phyloP scores from a whole-genome alignment of 2,329 filamentous ascomycete genomes.

The Nemania sp. region DNA sequence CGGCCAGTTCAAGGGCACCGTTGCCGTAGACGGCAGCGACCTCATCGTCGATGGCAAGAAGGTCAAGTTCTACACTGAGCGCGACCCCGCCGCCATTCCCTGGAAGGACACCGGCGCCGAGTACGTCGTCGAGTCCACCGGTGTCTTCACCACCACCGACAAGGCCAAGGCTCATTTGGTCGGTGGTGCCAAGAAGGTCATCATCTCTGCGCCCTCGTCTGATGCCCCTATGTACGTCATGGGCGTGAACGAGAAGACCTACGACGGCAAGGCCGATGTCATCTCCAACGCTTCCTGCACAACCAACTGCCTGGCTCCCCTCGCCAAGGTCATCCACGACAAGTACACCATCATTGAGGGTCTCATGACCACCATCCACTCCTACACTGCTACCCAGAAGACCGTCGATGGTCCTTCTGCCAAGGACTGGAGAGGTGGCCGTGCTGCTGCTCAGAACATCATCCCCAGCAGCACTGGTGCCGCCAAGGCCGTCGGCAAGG shows the following conservation, averaged over 20 bases:
- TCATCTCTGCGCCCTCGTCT: slow-evolving; percentile 88
- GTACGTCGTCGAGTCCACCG: slow-evolving; percentile 97
- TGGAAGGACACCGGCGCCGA: slow-evolving; percentile 86
- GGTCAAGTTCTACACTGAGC: slow-evolving; percentile 92
- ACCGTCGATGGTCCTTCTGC: slow-evolving; percentile 95
- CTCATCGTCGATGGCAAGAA: slow-evolving; percentile 93
- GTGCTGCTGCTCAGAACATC: slow-evolving; percentile 99
- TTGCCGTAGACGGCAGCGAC: slow-evolving; percentile 71
- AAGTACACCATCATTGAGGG: slow-evolving; percentile 97
- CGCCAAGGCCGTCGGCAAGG: slow-evolving; percentile 99
- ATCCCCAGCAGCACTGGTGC: slow-evolving; percentile 99
- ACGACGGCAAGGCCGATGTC: slow-evolving; percentile 88
- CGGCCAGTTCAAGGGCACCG: slow-evolving; percentile 92
- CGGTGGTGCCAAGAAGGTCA: slow-evolving; percentile 97
- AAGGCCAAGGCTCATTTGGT: slow-evolving; percentile 94
- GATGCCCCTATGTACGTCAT: slow-evolving; percentile 99
- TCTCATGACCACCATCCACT: slow-evolving; percentile 99
- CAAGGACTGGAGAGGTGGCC: slow-evolving; percentile 99
- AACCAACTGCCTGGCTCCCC: slow-evolving; percentile 99
- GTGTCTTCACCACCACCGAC: slow-evolving; percentile 98
- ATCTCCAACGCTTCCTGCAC: slow-evolving; percentile 99
- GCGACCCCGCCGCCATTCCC: slow-evolving; percentile 86
- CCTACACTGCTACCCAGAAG: slow-evolving; percentile 99
- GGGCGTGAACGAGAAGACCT: slow-evolving; percentile 95
- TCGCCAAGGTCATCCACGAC: slow-evolving; percentile 99